Evolutionary conservation across 805 yeast species (phyloP).

Genomic region (Metschnikowia chrysomelidarum): DNA sequence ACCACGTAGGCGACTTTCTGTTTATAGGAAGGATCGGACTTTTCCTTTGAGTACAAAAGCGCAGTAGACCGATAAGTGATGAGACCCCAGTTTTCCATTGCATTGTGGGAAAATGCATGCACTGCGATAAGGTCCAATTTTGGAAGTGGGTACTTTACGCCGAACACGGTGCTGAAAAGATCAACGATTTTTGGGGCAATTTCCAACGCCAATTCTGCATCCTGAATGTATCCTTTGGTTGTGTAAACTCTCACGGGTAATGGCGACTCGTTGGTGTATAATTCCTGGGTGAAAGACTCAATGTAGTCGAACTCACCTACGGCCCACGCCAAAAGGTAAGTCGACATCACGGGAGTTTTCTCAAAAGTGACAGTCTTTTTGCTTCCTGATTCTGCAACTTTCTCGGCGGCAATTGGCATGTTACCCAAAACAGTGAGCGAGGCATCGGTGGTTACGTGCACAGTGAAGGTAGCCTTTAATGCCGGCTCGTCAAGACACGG

Average conservation of each 20-base stretch:
- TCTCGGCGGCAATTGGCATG: conserved; percentile 39
- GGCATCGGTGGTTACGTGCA: conserved; percentile 35
- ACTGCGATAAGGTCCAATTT: conserved; percentile 78
- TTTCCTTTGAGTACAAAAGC: conserved; percentile 43
- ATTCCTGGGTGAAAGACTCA: conserved; percentile 42
- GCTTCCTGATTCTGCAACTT: conserved; percentile 2
- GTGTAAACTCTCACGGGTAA: conserved; percentile 54
- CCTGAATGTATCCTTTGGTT: conserved; percentile 45
- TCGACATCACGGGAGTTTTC: conserved; percentile 53
- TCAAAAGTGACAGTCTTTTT: conserved; percentile 36
- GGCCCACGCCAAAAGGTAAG: conserved; percentile 59
- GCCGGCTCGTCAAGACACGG: conserved; percentile 60
- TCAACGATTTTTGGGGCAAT: conserved; percentile 51
- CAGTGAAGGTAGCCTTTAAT: conserved; percentile 53
- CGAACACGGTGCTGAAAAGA: conserved; percentile 47
- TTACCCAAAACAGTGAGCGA: conserved; percentile 45
- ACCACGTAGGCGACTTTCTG: conserved; percentile 80
- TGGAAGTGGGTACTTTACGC: conserved; percentile 67
- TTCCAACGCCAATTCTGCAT: conserved; percentile 48
- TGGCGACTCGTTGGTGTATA: conserved; percentile 37
- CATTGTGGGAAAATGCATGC: conserved; percentile 78
- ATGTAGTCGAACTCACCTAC: conserved; percentile 55
- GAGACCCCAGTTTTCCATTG: conserved; percentile 91
- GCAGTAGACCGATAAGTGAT: conserved; percentile 63
- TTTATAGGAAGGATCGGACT: conserved; percentile 51